Evolutionary conservation across 306 rosid species (phyloP).

Genomic region (Cucurbita argyrosperma): DNA sequence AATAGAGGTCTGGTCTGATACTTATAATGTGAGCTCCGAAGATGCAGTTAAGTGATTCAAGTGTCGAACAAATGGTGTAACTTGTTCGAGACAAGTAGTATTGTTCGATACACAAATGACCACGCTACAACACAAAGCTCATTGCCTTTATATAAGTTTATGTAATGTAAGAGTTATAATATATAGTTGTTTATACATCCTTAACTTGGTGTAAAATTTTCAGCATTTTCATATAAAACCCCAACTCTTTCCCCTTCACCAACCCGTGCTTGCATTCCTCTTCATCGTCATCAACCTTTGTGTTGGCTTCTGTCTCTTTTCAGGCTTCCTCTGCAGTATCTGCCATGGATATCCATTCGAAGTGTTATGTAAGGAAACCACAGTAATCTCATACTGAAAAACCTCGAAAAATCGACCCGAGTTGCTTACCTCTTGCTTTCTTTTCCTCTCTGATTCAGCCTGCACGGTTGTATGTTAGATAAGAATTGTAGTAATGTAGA

Average conservation of each 20-base stretch:
- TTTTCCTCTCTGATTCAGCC: conserved; percentile 42
- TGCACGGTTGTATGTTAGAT: conserved; percentile 8
- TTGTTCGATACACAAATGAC: too few species aligned
- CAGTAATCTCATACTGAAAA: not conserved
- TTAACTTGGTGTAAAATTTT: not conserved
- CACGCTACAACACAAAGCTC: not conserved
- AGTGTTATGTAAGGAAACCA: not conserved
- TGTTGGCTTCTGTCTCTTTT: conserved; percentile 22
- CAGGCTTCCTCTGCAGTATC: conserved; percentile 20
- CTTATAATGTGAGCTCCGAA: too few species aligned
- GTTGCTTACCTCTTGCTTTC: conserved; percentile 32
- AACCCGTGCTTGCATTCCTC: conserved; percentile 34
- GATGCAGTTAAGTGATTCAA: too few species aligned
- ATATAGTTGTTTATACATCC: not conserved
- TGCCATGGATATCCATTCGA: not conserved
- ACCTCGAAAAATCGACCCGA: not conserved
- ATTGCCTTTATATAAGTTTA: not conserved
- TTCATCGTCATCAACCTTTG: conserved; percentile 32
- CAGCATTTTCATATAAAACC: not conserved
- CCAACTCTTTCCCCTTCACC: conserved; percentile 19
- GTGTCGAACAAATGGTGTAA: too few species aligned
- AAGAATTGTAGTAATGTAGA: not conserved
- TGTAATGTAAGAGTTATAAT: not conserved
- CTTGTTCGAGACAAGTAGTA: too few species aligned
- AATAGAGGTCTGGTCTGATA: too few species aligned